Evolutionary conservation across 768 basidiomycete species (phyloP).

Genomic region (Russula virescens): DNA sequence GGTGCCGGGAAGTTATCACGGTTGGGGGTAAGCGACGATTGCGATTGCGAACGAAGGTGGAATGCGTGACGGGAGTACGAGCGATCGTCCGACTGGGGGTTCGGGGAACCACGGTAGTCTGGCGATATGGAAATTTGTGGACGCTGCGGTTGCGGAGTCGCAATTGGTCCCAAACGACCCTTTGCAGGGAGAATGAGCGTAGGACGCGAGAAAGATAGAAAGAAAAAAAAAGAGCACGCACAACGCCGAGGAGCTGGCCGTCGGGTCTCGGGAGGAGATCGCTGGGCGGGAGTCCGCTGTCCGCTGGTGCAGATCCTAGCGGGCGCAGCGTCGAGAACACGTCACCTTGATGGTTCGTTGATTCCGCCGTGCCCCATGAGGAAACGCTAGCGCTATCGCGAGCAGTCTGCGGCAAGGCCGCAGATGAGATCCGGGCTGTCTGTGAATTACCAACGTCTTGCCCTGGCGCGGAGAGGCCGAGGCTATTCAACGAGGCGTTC

Average conservation of each 20-base stretch:
- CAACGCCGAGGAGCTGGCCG: constrained; percentile 21
- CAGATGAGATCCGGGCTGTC: background rate
- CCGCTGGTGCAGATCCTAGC: constrained; percentile 3
- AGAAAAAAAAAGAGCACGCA: background rate
- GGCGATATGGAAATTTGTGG: background rate
- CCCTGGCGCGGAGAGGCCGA: constrained; percentile 17
- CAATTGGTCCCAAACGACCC: constrained; percentile 14
- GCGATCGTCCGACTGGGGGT: constrained; percentile 1
- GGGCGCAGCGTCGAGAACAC: constrained; percentile 12
- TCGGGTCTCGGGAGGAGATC: constrained; percentile 9
- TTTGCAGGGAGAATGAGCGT: background rate
- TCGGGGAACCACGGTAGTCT: background rate
- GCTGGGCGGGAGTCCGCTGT: background rate
- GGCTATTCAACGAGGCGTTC: constrained; percentile 18
- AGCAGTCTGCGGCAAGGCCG: background rate
- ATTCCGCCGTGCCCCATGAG: constrained; percentile 17
- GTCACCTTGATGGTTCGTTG: background rate
- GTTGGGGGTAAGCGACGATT: background rate
- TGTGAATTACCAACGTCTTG: background rate
- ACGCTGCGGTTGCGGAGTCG: constrained; percentile 15
- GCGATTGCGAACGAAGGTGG: constrained; percentile 10
- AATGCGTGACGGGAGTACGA: constrained; percentile 5
- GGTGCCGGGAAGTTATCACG: background rate
- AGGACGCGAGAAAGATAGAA: background rate
- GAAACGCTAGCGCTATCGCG: constrained; percentile 18